Percentiles rank a stretch among this genome's conserved stretches.
Conservation (phyloP, 768 basidiomycete species). For the Leccinum aurantiacum region DNA sequence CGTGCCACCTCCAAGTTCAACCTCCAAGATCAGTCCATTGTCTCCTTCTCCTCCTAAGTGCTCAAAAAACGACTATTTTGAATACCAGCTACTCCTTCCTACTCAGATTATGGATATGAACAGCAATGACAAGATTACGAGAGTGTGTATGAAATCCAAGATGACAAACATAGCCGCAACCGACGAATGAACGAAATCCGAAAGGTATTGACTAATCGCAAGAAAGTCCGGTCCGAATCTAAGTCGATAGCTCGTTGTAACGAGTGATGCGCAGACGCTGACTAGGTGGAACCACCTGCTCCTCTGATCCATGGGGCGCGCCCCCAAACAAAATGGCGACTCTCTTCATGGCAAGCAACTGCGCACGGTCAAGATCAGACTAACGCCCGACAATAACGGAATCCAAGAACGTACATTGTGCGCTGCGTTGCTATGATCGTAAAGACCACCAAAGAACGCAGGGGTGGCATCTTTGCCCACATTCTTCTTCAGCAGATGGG, state of each 20-base stretch:
- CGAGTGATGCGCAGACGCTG: slow-evolving; percentile 9
- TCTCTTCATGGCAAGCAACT: slow-evolving; percentile 16
- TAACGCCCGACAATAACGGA: no score
- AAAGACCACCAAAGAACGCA: slow-evolving; percentile 88
- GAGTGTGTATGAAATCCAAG: not conserved
- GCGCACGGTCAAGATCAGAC: not conserved
- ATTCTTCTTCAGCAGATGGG: slow-evolving; percentile 75
- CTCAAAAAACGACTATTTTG: no score
- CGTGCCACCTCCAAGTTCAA: no score
- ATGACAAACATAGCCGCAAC: not conserved
- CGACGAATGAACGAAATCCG: not conserved
- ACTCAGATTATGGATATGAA: not conserved
- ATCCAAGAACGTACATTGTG: slow-evolving; percentile 56
- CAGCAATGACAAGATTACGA: not conserved
- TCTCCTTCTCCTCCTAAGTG: no score
- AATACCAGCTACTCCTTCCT: not conserved
- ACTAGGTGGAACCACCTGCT: slow-evolving; percentile 4
- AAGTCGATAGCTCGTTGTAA: not conserved
- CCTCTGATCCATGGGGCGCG: slow-evolving; percentile 8
- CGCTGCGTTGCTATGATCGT: slow-evolving; percentile 80
- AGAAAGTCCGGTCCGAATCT: not conserved
- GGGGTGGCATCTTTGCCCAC: slow-evolving; percentile 89
- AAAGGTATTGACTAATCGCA: not conserved
- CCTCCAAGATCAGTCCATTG: no score
- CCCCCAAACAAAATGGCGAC: slow-evolving; percentile 11